Base-by-base conservation (phyloP, 106 monocot species). In the Chionographis japonica region DNA sequence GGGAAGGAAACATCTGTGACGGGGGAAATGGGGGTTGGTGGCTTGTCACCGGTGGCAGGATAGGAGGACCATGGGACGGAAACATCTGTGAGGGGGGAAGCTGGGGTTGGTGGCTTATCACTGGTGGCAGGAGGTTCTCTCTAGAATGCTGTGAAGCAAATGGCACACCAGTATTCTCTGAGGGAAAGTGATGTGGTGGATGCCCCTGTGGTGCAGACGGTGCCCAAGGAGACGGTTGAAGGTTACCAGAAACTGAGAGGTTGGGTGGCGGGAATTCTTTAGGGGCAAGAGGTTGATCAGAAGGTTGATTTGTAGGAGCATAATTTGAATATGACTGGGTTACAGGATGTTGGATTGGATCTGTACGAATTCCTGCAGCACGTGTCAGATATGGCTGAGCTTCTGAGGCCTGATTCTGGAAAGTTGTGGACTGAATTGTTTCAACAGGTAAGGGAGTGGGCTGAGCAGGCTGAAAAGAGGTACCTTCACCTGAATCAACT, bases 201-300 rank as follows among this genome's bases (percentile, higher is more conserved):
- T 51, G 61, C 27, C 27, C 75, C 4, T 42, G 59, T 54, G 52
- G 20, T 71, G 71, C 50, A 68, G 63, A 60, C 52, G 53, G 66
- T 9, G 56, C 59, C 62, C 40, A 18, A 43, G 64, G 79, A 74
- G 76, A 54, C 58, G 77, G 53, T 37, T 73, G 82, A 52, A 56
- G 41, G 37, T 76, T 69, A 55, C 53, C 75, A 46, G 62, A 39
- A 7, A 18, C 54, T 54, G 72, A 56, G 60, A 79, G 20, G 13
- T 35, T 70, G 20, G 72, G 15, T 12, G 70, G 66, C 4, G n/a
- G 61, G 49, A 62, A 52, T 13, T 58, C 68, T 63, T 63, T 42
- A 2, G 35, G 56, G 14, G 14, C 54, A n/a, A 36, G 15, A 49
- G 54, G 15, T 55, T 58, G 68, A 56, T 35, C 5, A 6, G 14